phyloP scores from a whole-genome alignment of 73 alveolate species.

The Urostyla sp. region DNA sequence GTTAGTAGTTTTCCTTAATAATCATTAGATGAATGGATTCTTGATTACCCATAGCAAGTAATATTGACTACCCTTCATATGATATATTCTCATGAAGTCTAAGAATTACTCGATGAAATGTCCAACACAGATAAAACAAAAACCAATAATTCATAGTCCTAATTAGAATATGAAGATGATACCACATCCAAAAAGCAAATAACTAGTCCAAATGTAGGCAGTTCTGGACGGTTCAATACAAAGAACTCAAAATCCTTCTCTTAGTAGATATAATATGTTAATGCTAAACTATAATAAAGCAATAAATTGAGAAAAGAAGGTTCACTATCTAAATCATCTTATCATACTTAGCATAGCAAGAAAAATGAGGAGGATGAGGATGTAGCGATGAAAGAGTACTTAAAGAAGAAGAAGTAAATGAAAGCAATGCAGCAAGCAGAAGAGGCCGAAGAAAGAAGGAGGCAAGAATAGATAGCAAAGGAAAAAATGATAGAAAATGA shows the following conservation, averaged over 20 bases:
- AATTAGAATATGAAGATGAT: conserved; percentile 28
- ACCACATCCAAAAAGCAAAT: too few relatives aligned
- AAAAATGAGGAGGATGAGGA: conserved; percentile 57
- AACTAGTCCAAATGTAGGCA: too few relatives aligned
- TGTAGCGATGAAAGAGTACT: conserved; percentile 38
- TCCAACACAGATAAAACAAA: not conserved
- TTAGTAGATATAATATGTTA: too few relatives aligned
- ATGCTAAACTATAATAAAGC: too few relatives aligned
- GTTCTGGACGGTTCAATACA: too few relatives aligned
- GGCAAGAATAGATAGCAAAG: conserved; percentile 28
- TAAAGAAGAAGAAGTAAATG: conserved; percentile 39
- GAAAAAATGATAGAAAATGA: conserved; percentile 36
- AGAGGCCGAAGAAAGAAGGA: conserved; percentile 51
- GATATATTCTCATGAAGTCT: conserved; percentile 74
- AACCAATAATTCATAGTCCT: not conserved
- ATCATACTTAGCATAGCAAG: too few relatives aligned
- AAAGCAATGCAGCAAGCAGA: conserved; percentile 35
- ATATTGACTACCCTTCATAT: conserved; percentile 69
- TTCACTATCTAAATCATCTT: too few relatives aligned
- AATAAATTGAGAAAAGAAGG: too few relatives aligned
- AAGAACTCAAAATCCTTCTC: too few relatives aligned
- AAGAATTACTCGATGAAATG: conserved; percentile 68
- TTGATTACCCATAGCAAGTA: conserved; percentile 77
- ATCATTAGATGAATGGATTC: conserved; percentile 79
- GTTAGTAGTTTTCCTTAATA: conserved; percentile 75